Evolutionary conservation across 192 early-diverging fungal species (phyloP), one percentile per base, ranked within the genome.

Genomic region (Piromyces finnis): DNA sequence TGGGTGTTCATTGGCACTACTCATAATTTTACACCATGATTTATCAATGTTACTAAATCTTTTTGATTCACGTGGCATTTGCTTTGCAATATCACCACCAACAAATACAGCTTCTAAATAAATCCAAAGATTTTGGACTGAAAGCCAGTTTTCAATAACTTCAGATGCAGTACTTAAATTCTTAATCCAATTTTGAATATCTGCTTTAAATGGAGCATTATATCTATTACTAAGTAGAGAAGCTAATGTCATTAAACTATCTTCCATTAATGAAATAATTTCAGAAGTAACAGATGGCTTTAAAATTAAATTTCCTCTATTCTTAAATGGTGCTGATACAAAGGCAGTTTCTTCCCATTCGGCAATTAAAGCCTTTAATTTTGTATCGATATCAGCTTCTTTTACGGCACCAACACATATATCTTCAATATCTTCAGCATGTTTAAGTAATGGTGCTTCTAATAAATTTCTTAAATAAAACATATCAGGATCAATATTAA

Each of bases 1-100:
- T 30, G 90, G 89, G 81, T 91, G 89, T 82, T 91, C 90, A 79
- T 91, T 90, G 15, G 89, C 90, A 29, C 88, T 81, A 16, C 89
- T 87, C 90, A 91, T 91, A 79, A 91, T 91, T 51, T 91, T 91
- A 79, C 88, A 89, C 90, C 90, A 91, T 78, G 84, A 86, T 80
- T 91, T 91, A 82, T 91, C 90, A 80, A 91, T 90, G 80, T 89
- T 90, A 81, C 87, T 88, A 82, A 91, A 91, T 32, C 90, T 83
- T 82, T 91, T 91, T 15, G 90, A 89, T 83, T 91, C 90, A 80
- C 90, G 90, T 30, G 90, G 90, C 89, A 91, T 91, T 79, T 91
- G 90, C 80, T 91, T 91, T 30, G 90, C 90, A 80, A 91, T 91
- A 84, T 91, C 90, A 78, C 90, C 90, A 29, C 90, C 90, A 29